These are phyloP conservation scores for Botrytis squamosa DNA, from an alignment of 2,329 filamentous ascomycete species.

Conservation along the genomic window DNA sequence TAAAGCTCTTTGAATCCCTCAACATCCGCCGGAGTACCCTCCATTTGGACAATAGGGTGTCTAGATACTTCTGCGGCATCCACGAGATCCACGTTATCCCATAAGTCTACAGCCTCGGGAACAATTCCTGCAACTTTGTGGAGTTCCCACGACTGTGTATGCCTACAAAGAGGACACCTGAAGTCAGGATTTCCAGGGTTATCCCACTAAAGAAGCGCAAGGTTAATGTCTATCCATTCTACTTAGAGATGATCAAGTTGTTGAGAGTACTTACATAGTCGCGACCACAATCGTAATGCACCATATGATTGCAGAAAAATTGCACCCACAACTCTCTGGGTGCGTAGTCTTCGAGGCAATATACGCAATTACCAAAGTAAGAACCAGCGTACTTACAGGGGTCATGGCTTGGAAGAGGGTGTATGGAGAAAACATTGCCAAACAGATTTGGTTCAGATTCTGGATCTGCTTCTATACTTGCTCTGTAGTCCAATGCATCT, in stretches of 20 bases:
- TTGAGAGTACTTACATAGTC: not conserved
- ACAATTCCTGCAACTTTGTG: constrained; percentile 18
- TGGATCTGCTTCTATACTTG: not conserved
- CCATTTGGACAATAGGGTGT: constrained; percentile 2
- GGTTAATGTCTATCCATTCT: not conserved
- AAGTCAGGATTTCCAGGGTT: constrained; percentile 16
- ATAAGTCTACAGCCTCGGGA: constrained; percentile 24
- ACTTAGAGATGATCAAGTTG: not conserved
- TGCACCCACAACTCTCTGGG: constrained; percentile 3
- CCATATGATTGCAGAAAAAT: constrained; percentile 28
- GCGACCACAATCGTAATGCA: constrained; percentile 24
- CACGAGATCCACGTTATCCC: constrained; percentile 21
- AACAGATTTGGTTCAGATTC: constrained; percentile 10
- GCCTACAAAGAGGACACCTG: constrained; percentile 22
- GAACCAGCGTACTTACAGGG: not conserved
- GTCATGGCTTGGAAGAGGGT: constrained; percentile 11
- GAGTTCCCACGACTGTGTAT: constrained; percentile 1
- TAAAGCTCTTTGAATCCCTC: constrained; percentile 2
- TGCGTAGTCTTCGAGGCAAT: constrained; percentile 21
- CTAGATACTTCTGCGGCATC: not conserved
- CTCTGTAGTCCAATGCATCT: not conserved
- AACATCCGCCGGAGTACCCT: not conserved
- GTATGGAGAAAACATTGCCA: constrained; percentile 10
- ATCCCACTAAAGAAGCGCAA: constrained; percentile 14
- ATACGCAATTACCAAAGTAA: constrained; percentile 17